These are phyloP conservation scores for Hypoxylon rubiginosum DNA, from an alignment of 2,329 filamentous ascomycete genomes.

Conservation along the genomic window DNA sequence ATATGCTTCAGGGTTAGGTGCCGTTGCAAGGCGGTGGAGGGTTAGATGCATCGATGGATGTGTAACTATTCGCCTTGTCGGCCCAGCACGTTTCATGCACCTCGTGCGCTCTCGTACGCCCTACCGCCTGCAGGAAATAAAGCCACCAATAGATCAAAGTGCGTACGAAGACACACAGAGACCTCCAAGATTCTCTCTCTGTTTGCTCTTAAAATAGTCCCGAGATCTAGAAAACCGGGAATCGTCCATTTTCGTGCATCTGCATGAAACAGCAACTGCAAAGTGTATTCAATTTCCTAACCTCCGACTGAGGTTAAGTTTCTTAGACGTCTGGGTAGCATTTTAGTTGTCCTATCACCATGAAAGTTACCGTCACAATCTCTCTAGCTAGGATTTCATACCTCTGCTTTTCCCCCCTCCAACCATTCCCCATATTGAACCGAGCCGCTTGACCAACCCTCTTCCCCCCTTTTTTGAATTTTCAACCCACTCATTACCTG, in stretches of 20 bases:
- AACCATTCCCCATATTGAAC: not conserved
- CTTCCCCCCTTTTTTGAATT: not conserved
- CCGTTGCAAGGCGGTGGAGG: not conserved
- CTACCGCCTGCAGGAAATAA: not conserved
- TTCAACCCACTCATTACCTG: not conserved
- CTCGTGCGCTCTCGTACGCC: not conserved
- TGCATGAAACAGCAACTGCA: constrained; percentile 11
- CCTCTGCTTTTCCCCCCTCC: not conserved
- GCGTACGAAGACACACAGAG: not conserved
- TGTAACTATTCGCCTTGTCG: not conserved
- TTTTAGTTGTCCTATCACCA: constrained; percentile 3
- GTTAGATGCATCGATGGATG: not conserved
- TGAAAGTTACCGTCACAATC: not conserved
- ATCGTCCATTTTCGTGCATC: constrained; percentile 4
- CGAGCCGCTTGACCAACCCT: not conserved
- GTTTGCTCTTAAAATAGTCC: too few species aligned
- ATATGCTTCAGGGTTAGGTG: not conserved
- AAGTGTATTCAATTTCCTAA: constrained; percentile 18
- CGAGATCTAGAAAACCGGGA: too few species aligned
- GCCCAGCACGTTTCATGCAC: not conserved
- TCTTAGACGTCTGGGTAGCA: not conserved
- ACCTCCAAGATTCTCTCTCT: too few species aligned
- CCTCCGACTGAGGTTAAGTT: not conserved
- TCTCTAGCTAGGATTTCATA: not conserved
- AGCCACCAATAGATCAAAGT: not conserved